Base-by-base conservation (phyloP, 106 monocot species). In the Platanthera zijinensis region DNA sequence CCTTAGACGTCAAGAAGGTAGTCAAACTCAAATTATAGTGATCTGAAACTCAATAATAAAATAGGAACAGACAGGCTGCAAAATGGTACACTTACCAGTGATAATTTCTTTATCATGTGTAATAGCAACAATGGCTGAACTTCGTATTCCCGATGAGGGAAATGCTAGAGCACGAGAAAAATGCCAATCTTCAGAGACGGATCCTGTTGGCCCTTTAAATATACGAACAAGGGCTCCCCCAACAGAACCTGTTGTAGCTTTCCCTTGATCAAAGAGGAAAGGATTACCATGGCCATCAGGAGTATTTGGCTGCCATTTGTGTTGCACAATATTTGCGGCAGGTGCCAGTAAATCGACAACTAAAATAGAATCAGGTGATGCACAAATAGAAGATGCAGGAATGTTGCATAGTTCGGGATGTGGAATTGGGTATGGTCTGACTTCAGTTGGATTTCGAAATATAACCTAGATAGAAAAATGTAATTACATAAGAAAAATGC, bases 251-350 rank as follows among this genome's bases (percentile, higher is more conserved):
- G 73, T 73, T 52, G 84, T 74, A 57, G 86, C 45, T 81, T 85
- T 92, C 25, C 94, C 91, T 78, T 89, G 99, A 46, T 94, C 89
- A 82, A 99, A 94, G n/a, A 83, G 84, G 79, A 99, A 94, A 54
- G 99, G 99, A 71, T 77, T 84, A 69, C 97, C 94, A 22, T 89
- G 87, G 14, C 87, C 94, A 90, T 90, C 94, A 47, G 99, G 94
- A 73, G 92, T 90, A 63, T 92, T 88, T 67, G 99, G 94, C 64
- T 90, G 89, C 99, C 99, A 99, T 76, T 89, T 94, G 64, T 99
- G 99, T 75, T 85, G 78, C 52, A 87, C 92, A 11, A 99, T 80
- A 83, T 77, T 80, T 64, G 86, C 91, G 22, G 99, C 89, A 69
- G 99, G 99, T 50, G 82, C 88, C 77, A 86, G 78, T 51, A 63